Evolutionary conservation across 768 basidiomycete species (phyloP).

Genomic region (Calvatia gigantea): DNA sequence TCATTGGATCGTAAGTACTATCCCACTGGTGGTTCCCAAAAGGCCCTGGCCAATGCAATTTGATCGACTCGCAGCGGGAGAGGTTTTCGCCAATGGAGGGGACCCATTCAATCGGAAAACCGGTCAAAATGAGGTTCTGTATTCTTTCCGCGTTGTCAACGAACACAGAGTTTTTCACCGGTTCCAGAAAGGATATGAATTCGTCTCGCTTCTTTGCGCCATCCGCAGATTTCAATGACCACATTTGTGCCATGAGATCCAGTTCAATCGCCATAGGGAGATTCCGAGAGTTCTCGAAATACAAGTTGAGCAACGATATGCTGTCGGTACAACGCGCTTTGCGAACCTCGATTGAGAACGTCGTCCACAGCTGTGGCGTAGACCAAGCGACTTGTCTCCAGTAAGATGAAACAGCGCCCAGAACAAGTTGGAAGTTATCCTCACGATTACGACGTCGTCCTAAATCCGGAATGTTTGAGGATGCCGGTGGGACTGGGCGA

Average conservation of each 20-base stretch:
- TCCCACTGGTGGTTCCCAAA: background rate
- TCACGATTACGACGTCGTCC: too few species aligned
- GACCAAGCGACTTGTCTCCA: background rate
- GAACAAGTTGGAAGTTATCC: background rate
- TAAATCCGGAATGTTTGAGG: too few species aligned
- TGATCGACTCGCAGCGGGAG: background rate
- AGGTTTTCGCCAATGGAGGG: background rate
- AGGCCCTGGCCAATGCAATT: background rate
- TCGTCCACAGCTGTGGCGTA: background rate
- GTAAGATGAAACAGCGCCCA: background rate
- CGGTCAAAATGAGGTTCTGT: background rate
- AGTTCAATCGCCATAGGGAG: background rate
- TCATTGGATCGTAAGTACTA: background rate
- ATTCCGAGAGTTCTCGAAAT: background rate
- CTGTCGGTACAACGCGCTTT: background rate
- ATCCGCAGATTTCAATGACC: background rate
- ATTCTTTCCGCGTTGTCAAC: background rate
- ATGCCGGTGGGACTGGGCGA: background rate
- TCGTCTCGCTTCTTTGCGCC: background rate
- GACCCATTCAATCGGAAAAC: background rate
- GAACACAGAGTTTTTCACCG: background rate
- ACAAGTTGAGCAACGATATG: background rate
- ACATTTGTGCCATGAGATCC: background rate
- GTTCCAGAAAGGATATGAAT: background rate
- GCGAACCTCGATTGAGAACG: background rate